These are phyloP conservation scores for Parachaetomium inaequale DNA, from an alignment of 495 filamentous ascomycete genomes.

Conservation along the genomic window DNA sequence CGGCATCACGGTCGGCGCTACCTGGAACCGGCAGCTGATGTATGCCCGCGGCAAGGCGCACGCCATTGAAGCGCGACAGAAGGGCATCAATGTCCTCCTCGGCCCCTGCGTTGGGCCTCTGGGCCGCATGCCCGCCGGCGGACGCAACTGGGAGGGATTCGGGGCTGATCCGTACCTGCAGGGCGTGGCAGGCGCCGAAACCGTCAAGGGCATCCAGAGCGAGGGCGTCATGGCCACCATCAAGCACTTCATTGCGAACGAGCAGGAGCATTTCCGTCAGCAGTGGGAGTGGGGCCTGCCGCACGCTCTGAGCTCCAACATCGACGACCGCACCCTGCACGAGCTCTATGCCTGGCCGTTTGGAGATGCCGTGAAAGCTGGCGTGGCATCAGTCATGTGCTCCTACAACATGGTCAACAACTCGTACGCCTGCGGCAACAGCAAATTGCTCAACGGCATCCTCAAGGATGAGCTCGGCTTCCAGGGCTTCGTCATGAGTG, in stretches of 20 bases:
- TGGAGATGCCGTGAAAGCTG: slow-evolving; percentile 75
- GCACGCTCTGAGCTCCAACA: slow-evolving; percentile 72
- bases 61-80: slow-evolving; percentile 64
- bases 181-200: slow-evolving; percentile 58
- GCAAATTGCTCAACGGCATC: slow-evolving; percentile 87
- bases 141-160: slow-evolving; percentile 76
- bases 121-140: slow-evolving; percentile 67
- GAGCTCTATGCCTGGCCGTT: slow-evolving; percentile 93
- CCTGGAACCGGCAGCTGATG: slow-evolving; percentile 62
- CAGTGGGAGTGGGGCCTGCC: slow-evolving; percentile 76
- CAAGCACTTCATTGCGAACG: slow-evolving; percentile 73
- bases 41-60: slow-evolving; percentile 63
- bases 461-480: slow-evolving; percentile 93
- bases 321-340: slow-evolving; percentile 76
- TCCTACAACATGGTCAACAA: slow-evolving; percentile 89
- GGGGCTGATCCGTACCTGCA: slow-evolving; percentile 73
- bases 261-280: slow-evolving; percentile 73
- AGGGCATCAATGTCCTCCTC: slow-evolving; percentile 68
- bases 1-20: slow-evolving; percentile 63
- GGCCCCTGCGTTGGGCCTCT: slow-evolving; percentile 67
- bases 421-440: slow-evolving; percentile 87
- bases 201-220: slow-evolving; percentile 69
- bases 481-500: slow-evolving; percentile 88
- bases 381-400: slow-evolving; percentile 88
- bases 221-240: slow-evolving; percentile 68